Base-by-base conservation (phyloP, 805 yeast genomes). In the Blastobotrys peoriensis region DNA sequence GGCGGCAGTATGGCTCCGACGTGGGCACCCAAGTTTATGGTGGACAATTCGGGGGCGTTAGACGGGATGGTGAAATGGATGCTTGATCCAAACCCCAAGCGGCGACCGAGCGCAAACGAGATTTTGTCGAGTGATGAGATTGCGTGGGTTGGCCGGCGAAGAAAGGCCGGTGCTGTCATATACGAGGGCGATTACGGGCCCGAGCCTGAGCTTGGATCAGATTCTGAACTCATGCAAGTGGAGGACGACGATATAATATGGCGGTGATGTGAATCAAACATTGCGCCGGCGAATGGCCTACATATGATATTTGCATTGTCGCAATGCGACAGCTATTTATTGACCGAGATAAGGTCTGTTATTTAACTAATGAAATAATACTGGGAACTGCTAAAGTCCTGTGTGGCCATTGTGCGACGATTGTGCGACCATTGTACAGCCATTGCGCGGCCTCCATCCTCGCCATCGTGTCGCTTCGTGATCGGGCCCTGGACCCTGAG, bases 131-230 rank as follows among this genome's bases (percentile, higher is more conserved):
- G 81, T 51, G 76, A 74, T 38, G 97, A 93, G 61, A 79, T 93
- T 50, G 71, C 75, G 38, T 75, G 81, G 47, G 89, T 93, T 33
- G 96, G 89, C 52, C 65, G 73, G 44, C 74, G 91, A 48, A 73
- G 96, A 42, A 84, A 83, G 60, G 86, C 95, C 4, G 96, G 98
- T 3, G 96, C 97, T 2, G 83, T 89, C 2, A 84, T 93, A 50
- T 93, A 82, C 57, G 98, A 91, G 66, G 98, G 97, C 16, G 97
- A 93, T 53, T 88, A 75, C 61, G 98, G 98, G 0, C 96, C 97
- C 1, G 69, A 70, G 47, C 81, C 85, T 0, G 78, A 72, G 6
- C 45, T 43, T 23, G 53, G 43, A 36, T 59, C 45, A 2, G 65
- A 63, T 22, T 66, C 61, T 36, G 61, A 55, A 34, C 8, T 25